Base-by-base conservation (phyloP, 768 basidiomycete genomes). In the Gelatoporia subvermispora region DNA sequence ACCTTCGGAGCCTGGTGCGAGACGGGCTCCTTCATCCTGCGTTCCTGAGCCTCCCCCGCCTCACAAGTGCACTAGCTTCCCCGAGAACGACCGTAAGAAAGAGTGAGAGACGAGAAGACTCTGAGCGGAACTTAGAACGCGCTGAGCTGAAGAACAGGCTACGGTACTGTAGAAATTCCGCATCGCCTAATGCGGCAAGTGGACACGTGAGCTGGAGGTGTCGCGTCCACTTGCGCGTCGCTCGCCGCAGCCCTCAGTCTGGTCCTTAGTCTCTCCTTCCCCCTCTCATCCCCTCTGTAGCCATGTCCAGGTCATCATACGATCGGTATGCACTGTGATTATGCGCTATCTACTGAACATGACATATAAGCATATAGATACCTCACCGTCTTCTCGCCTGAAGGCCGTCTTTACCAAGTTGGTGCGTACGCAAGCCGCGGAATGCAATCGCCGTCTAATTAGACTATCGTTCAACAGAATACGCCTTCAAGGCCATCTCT, bases 401-500 rank as follows among this genome's bases (percentile, higher is more conserved):
- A 99, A 72, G 96, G 96, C 35, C 82, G 95, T 48, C 72, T 99
- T 50, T 99, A 98, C 65, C 96, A 99, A 93, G 95, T 98, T 65
- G 96, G 93, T 90, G 60, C 59, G 88, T 74, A 37, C 3, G 11
- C 24, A 2, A 16, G 22, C 21, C 18, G 21, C 4, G 21, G 22
- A 13, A 31, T 31, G 28, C 13, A 13, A 31, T 31, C 7, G 13
- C 28, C n/a, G n/a, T n/a, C 13, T 31, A 20, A 22, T 5, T 22
- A n/a, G 17, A 41, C 15, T 41, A 22, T 34, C 17, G 24, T n/a
- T 18, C n/a, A 17, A 8, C 43, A 97, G 94, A 98, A 73, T 98
- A 98, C 77, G 95, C 96, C 22, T 98, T 98, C 85, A 99, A 98
- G 70, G 96, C 96, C 41, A 97, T 98, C 67, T 92, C 93, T 53